Evolutionary conservation across 2,329 filamentous ascomycete genomes (phyloP), one percentile per base, ranked within the genome.

Genomic region (Fusarium sp.): DNA sequence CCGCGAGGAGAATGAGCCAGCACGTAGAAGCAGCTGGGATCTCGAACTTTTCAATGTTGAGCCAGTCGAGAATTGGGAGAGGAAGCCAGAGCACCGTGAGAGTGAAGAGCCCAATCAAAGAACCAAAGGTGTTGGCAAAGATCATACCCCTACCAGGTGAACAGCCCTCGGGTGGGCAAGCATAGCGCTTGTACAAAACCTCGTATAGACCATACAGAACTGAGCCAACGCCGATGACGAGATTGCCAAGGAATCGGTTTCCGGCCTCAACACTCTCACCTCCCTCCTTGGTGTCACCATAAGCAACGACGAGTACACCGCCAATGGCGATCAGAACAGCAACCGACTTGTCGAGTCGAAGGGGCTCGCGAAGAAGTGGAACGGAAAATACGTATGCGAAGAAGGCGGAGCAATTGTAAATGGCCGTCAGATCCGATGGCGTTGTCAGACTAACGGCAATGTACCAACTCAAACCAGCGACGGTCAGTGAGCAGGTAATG

Each of bases 391-490:
- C 96, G 81, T 99, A 99, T 55, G 96, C 96, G 82, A 99, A 99
- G 84, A 99, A 99, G 66, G 96, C 96, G 60, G 94, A 97, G 87
- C 96, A 99, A 84, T 99, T 99, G 88, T 99, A 99, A 78, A 99
- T 99, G 61, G 96, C 96, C 2, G 96, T 99, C 77, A 99, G 84
- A 82, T 99, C 96, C 75, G 93, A 95, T 6, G 96, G 93, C 7
- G 94, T 98, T 2, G 96, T 99, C 86, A 98, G 85, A 83, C 94
- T 94, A 66, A 99, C 96, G 22, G 96, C 96, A 41, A 98, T 88
- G 80, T 98, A 99, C 96, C 96, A 99, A 78, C 93, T 96, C 59
- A 95, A 90, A 33, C 96, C 96, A 2, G 96, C 96, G 44, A 98
- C 86, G 6, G 96, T 99, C 65, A 99, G 87, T 12, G 95, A 91